These are phyloP conservation scores for Strigomonas culicis DNA, from an alignment of 208 protist species.

Conservation along the genomic window DNA sequence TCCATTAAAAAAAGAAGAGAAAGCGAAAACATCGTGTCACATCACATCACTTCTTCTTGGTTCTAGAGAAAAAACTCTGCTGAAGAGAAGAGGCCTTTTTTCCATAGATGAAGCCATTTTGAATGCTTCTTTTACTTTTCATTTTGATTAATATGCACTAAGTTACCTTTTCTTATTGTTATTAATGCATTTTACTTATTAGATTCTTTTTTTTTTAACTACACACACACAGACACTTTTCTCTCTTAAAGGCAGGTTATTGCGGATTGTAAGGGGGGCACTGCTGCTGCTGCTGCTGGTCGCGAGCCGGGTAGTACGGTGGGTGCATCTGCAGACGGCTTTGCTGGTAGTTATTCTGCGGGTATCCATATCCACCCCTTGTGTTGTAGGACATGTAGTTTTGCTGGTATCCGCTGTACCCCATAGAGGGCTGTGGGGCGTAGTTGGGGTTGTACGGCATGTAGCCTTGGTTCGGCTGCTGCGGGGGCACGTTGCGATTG, in stretches of 20 bases:
- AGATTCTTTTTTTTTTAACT: not conserved
- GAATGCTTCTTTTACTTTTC: too few species aligned
- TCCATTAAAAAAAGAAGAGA: too few species aligned
- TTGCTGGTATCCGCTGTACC: too few species aligned
- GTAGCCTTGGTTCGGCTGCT: slow-evolving; percentile 17
- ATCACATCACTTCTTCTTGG: too few species aligned
- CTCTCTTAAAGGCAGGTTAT: not conserved
- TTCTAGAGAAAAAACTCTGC: not conserved
- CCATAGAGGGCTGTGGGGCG: too few species aligned
- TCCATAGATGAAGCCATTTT: not conserved
- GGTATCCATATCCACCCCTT: too few species aligned
- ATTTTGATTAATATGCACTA: too few species aligned
- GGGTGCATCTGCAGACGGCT: slow-evolving; percentile 33
- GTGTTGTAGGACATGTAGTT: too few species aligned
- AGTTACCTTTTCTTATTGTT: not conserved
- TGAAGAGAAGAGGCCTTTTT: not conserved
- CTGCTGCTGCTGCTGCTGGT: slow-evolving; percentile 24
- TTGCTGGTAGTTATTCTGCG: too few species aligned
- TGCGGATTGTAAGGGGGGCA: too few species aligned
- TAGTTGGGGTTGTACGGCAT: slow-evolving; percentile 7
- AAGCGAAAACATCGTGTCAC: too few species aligned
- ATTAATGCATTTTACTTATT: not conserved
- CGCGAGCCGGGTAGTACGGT: slow-evolving; percentile 41
- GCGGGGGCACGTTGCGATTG: slow-evolving; percentile 13
- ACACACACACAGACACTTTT: not conserved